phyloP scores from a whole-genome alignment of 192 early-diverging fungal genomes.

The Backusella tarrabulga region DNA sequence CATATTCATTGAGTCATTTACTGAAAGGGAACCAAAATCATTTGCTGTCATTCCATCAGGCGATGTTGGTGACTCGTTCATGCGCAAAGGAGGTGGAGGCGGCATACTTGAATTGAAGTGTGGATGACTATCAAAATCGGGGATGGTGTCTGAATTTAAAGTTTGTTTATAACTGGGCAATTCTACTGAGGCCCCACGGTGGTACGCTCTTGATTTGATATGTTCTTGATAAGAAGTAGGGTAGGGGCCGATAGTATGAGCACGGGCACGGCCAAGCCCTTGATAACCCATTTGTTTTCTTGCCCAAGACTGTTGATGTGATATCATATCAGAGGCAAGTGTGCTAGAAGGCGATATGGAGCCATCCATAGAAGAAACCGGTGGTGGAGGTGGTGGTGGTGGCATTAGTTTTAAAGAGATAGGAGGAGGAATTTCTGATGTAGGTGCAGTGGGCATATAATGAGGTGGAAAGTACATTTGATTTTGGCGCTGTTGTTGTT shows the following conservation, averaged over 20 bases:
- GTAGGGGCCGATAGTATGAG: constrained; percentile 12
- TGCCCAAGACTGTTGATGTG: constrained; percentile 11
- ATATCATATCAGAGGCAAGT: neutral
- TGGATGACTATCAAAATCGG: neutral
- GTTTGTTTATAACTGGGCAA: neutral
- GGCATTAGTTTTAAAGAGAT: neutral
- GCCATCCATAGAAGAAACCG: neutral
- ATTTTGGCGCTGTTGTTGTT: constrained; percentile 3
- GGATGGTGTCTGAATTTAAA: constrained; percentile 2
- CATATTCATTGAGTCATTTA: neutral
- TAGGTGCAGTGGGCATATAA: neutral
- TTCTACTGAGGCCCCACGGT: neutral
- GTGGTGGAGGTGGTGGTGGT: constrained; percentile 13
- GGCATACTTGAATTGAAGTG: constrained; percentile 1
- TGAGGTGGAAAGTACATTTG: constrained; percentile 3
- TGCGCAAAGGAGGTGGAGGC: neutral
- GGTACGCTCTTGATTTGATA: neutral
- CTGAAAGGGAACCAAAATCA: neutral
- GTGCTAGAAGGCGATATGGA: constrained; percentile 32
- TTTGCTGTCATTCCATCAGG: neutral
- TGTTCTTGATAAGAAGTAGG: neutral
- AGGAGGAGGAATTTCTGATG: neutral
- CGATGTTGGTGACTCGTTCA: neutral
- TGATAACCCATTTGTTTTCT: constrained; percentile 17
- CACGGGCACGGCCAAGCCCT: neutral